These are phyloP conservation scores for Solanum hybrid DNA, from an alignment of 305 asterid genomes.

Conservation along the genomic window DNA sequence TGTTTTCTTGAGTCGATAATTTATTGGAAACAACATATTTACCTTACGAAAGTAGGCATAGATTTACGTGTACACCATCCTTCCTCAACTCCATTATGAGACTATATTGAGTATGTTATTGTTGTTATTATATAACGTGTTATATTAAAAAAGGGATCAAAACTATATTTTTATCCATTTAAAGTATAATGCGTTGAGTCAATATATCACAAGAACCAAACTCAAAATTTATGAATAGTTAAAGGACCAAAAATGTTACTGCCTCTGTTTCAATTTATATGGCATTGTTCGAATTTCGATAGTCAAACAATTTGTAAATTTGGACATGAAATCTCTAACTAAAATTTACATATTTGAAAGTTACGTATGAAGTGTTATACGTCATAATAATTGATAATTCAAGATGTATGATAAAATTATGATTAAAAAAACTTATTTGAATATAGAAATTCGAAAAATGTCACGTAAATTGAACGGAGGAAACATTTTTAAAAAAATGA, in stretches of 20 bases:
- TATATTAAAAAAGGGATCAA: background rate
- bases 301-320: background rate
- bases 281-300: background rate
- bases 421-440: background rate
- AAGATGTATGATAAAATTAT: background rate
- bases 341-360: background rate
- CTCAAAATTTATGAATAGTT: background rate
- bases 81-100: background rate
- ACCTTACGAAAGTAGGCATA: background rate
- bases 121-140: background rate
- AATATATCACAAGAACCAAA: background rate
- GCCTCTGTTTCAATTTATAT: background rate
- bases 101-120: background rate
- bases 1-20: background rate
- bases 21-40: background rate
- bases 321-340: background rate
- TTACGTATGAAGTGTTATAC: accelerated
- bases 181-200: background rate
- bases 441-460: background rate
- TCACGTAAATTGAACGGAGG: background rate
- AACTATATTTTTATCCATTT: background rate
- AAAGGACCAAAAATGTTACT: background rate
- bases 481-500: background rate
- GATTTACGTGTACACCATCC: background rate
- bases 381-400: background rate